Evolutionary conservation across 192 early-diverging fungal species (phyloP), one percentile per base, ranked within the genome.

Genomic region (Coemansia sp.): DNA sequence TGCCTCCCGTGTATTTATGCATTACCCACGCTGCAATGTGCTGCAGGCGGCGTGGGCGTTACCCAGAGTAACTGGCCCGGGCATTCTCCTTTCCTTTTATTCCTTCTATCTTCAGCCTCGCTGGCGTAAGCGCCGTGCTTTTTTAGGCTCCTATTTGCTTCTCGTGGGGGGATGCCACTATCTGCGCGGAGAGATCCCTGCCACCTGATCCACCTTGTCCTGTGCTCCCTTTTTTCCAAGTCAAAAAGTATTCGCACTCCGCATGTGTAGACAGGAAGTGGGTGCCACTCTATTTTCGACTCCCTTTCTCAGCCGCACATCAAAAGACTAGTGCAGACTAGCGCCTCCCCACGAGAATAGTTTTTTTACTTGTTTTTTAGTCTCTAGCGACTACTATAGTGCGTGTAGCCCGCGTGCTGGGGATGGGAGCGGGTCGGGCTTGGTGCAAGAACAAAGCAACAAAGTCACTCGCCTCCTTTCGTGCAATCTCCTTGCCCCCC

Each of bases 291-390:
- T 50, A 50, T 27, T 50, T 24, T 27, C 7, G 29, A 4, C 21
- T 27, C 27, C 26, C 24, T n/a, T 26, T 10, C 46, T 50, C 46
- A 50, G 46, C 46, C 46, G 24, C 46, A 50, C 27, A 26, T 48
- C 26, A 24, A 24, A 50, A 50, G 46, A 50, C 46, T 50, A 50
- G 46, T 29, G 46, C 46, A 50, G 46, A 29, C 46, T 50, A 50
- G 46, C 46, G 46, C 46, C 46, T 43, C 41, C 41, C 26, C 46
- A 50, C 26, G 24, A 6, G 46, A 12, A 24, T 50, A 50, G 46
- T 14, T 24, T 50, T 50, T 22, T 50, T 14, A 27, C 46, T 50
- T 46, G 43, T 46, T 27, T 50, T 29, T 14, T 50, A 27, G 24
- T 5, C 26, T 26, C 26, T 50, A 32, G 46, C 22, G 46, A 24